Percentiles rank a stretch among this genome's conserved stretches.
Evolutionary conservation across 2,329 filamentous ascomycete genomes (phyloP).

Genomic region (Fusarium sp.): DNA sequence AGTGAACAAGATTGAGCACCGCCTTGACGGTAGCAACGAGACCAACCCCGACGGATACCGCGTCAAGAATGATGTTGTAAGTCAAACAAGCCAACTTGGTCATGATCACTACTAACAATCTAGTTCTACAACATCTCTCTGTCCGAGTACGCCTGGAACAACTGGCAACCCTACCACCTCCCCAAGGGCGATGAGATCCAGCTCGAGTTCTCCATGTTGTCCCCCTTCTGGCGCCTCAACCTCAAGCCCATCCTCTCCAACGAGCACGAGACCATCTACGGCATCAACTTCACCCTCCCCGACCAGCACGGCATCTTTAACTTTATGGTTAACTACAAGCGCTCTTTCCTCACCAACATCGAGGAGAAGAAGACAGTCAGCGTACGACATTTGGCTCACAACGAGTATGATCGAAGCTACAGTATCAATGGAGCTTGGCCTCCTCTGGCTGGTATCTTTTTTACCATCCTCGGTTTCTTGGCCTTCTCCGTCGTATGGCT

Average conservation of each 20-base stretch:
- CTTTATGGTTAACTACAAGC: slow-evolving; percentile 97
- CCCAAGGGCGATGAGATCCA: slow-evolving; percentile 80
- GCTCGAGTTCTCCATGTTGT: slow-evolving; percentile 98
- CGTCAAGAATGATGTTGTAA: slow-evolving; percentile 96
- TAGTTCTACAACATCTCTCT: slow-evolving; percentile 89
- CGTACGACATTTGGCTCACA: slow-evolving; percentile 94
- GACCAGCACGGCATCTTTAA: slow-evolving; percentile 99
- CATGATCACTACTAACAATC: slow-evolving; percentile 39
- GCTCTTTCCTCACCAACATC: slow-evolving; percentile 87
- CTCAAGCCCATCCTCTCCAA: slow-evolving; percentile 70
- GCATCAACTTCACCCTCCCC: slow-evolving; percentile 80
- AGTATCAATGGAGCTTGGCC: slow-evolving; percentile 92
- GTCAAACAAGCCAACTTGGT: background rate
- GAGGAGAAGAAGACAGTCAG: slow-evolving; percentile 97
- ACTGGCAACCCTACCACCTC: slow-evolving; percentile 78
- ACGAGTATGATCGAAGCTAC: slow-evolving; percentile 94
- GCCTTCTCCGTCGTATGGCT: slow-evolving; percentile 90
- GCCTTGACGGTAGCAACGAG: slow-evolving; percentile 64
- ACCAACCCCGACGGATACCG: slow-evolving; percentile 91
- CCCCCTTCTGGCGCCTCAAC: slow-evolving; percentile 90
- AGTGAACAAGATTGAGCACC: slow-evolving; percentile 85
- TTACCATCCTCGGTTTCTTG: slow-evolving; percentile 85
- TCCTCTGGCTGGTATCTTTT: slow-evolving; percentile 89
- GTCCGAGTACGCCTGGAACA: slow-evolving; percentile 82
- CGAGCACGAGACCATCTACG: slow-evolving; percentile 77